Conservation (phyloP, 768 basidiomycete species). For the Mycena maculata region DNA sequence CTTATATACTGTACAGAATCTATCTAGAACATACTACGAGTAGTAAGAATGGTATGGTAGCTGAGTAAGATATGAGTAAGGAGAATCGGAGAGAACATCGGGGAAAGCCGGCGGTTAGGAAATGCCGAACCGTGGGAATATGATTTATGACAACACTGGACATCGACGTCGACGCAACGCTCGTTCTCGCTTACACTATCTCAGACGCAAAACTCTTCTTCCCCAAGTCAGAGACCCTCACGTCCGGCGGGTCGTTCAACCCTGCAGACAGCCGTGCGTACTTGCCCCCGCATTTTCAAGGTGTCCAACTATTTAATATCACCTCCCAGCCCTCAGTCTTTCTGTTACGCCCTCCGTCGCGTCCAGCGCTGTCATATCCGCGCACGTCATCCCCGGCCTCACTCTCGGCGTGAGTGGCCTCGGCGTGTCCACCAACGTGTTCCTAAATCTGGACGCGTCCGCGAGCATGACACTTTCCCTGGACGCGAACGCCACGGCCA, state of each 20-base stretch:
- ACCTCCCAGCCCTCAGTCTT: conserved; percentile 44
- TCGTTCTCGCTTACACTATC: conserved; percentile 48
- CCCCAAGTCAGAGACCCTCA: conserved; percentile 44
- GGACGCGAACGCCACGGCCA: conserved; percentile 30
- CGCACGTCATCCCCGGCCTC: conserved; percentile 52
- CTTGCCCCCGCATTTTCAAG: neutral
- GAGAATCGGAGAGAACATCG: too few species aligned
- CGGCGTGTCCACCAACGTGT: conserved; percentile 34
- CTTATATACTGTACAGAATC: conserved; percentile 16
- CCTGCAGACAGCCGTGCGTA: conserved; percentile 46
- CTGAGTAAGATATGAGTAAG: too few species aligned
- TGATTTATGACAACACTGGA: conserved; percentile 32
- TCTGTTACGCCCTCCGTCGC: conserved; percentile 46
- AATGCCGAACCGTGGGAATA: too few species aligned
- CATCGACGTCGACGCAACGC: conserved; percentile 45
- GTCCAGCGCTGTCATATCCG: conserved; percentile 43
- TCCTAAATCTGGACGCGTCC: conserved; percentile 42
- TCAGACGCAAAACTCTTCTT: conserved; percentile 49
- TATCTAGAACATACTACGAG: conserved; percentile 11
- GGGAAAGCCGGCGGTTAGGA: too few species aligned
- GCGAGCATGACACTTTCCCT: conserved; percentile 41
- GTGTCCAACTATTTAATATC: neutral
- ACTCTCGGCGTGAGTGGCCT: conserved; percentile 46
- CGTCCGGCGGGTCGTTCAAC: conserved; percentile 41
- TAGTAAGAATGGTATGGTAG: neutral